Conservation (phyloP, 768 basidiomycete genomes). For the Amanita inopinata region DNA sequence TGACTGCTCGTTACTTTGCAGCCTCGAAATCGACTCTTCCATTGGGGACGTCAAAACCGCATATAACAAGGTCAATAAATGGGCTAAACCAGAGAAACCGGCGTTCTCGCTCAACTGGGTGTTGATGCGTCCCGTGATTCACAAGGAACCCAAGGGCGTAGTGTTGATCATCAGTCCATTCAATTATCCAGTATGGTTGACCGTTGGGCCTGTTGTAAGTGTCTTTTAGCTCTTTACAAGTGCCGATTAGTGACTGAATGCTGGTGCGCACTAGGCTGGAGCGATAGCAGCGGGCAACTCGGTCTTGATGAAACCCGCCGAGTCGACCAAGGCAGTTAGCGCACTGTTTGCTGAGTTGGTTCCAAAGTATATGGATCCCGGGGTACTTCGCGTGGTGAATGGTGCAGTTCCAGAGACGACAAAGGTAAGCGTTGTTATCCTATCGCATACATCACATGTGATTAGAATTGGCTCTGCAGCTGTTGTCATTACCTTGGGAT, state of each 20-base stretch:
- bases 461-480: conserved; percentile 23
- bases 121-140: conserved; percentile 51
- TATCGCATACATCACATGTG: not conserved
- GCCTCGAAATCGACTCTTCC: conserved; percentile 50
- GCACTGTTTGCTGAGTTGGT: conserved; percentile 56
- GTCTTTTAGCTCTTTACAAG: not conserved
- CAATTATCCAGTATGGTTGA: conserved; percentile 64
- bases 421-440: conserved; percentile 23
- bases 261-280: conserved; percentile 29
- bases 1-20: too few species aligned
- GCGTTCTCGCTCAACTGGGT: conserved; percentile 46
- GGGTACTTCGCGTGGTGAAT: conserved; percentile 57
- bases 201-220: conserved; percentile 48
- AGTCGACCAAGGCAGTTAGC: conserved; percentile 46
- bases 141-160: conserved; percentile 72
- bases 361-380: conserved; percentile 66
- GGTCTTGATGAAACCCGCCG: conserved; percentile 68
- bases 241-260: not conserved
- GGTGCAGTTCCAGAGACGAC: conserved; percentile 59
- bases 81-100: conserved; percentile 58
- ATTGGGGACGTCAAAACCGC: conserved; percentile 44
- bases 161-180: conserved; percentile 64
- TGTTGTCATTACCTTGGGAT: conserved; percentile 66
- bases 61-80: conserved; percentile 59
- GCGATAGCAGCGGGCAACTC: conserved; percentile 77